Conservation (phyloP, 2,329 filamentous ascomycete genomes). For the Apiospora sp. region DNA sequence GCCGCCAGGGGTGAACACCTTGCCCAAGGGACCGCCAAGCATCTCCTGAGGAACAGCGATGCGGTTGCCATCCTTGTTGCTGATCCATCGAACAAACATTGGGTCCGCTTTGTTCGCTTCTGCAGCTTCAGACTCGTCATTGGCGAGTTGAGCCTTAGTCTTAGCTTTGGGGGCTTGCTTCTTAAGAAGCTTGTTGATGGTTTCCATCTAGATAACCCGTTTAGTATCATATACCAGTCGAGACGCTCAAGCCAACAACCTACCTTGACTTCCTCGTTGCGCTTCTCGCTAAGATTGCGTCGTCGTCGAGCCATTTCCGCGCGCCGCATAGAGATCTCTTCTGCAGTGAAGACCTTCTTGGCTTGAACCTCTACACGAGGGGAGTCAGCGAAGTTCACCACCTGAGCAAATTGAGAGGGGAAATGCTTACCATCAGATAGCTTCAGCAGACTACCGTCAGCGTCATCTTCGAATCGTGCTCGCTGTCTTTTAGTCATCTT, state of each 20-base stretch:
- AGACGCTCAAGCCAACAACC: slow-evolving; percentile 25
- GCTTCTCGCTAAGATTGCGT: slow-evolving; percentile 70
- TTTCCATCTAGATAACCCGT: slow-evolving; percentile 72
- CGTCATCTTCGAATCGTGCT: slow-evolving; percentile 64
- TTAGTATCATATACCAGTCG: neutral
- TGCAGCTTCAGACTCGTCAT: slow-evolving; percentile 54
- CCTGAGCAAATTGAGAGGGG: too few relatives aligned
- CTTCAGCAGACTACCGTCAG: slow-evolving; percentile 64
- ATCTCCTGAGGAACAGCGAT: slow-evolving; percentile 75
- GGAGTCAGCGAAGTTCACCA: slow-evolving; percentile 18
- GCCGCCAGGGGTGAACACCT: slow-evolving; percentile 56
- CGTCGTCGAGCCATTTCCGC: slow-evolving; percentile 69
- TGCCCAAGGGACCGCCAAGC: slow-evolving; percentile 68
- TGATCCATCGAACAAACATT: slow-evolving; percentile 75
- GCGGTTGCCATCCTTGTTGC: slow-evolving; percentile 67
- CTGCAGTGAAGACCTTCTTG: slow-evolving; percentile 68
- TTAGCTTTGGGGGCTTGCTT: slow-evolving; percentile 83
- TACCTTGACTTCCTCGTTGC: slow-evolving; percentile 71
- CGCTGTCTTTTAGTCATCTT: slow-evolving; percentile 70
- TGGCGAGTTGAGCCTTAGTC: slow-evolving; percentile 57
- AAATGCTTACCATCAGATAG: slow-evolving; percentile 64
- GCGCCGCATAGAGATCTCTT: slow-evolving; percentile 68
- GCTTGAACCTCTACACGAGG: slow-evolving; percentile 66
- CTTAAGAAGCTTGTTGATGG: slow-evolving; percentile 88
- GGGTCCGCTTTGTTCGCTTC: slow-evolving; percentile 61